Evolutionary conservation across 495 filamentous ascomycete species (phyloP), one percentile per base, ranked within the genome.

Genomic region (Amniculicola lignicola): DNA sequence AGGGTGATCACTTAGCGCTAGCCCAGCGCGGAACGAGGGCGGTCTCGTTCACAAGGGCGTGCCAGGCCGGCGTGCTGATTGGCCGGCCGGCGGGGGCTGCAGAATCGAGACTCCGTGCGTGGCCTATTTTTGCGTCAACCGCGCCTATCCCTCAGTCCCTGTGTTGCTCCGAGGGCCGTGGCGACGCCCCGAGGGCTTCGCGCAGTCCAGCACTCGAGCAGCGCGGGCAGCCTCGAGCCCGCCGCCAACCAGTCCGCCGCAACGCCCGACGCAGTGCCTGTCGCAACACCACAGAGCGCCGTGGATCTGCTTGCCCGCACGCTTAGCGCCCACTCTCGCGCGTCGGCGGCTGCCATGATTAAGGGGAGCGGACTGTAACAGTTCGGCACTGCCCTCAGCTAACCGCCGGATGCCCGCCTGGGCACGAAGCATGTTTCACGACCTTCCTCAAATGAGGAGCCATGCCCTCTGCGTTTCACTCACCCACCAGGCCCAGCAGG

Each of bases 91-190:
- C n/a, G 16, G 18, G 19, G 18, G 49, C 21, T 4, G 19, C 3
- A 19, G 18, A 35, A 19, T 25, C 36, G 35, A 19, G n/a, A 33
- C 37, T 33, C 25, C 6, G 36, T 25, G 22, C 37, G 41, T 9
- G 14, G 31, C 27, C 38, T 53, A 53, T 53, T 53, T 53, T 50
- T 50, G 18, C 28, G 18, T 37, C 15, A 22, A 18, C 37, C 50
- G 50, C 50, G 50, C 50, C 50, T 53, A 53, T 40, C 37, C 37
- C 37, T n/a, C 29, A 9, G 37, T 40, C 16, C 37, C 37, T 33
- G 29, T 33, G 29, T n/a, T 33, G 3, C 22, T 21, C 22, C 21
- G 3, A 21, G 15, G 3, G 16, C 40, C n/a, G 22, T 21, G 25
- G 45, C 15, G 2, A 11, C n/a, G 12, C 25, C n/a, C 15, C 24